A percentile compares a stretch with the other conserved stretches of the same genome.
Conservation (phyloP, 192 early-diverging fungal species). For the Geranomyces michiganensis region DNA sequence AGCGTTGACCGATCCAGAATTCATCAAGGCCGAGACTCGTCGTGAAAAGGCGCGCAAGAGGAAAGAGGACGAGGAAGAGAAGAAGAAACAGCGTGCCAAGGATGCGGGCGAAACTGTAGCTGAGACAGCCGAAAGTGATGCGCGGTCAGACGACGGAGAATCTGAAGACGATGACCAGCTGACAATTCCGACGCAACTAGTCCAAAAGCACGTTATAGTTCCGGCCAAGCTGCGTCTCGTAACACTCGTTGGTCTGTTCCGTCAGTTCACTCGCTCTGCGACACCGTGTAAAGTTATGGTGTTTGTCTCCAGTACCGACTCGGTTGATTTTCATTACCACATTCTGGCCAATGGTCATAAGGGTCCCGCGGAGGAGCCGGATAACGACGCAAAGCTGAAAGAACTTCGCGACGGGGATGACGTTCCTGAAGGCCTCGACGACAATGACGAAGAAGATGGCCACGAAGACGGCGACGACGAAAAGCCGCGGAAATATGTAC, state of each 20-base stretch:
- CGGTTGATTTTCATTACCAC: slow-evolving; percentile 94
- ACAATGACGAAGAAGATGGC: slow-evolving; percentile 13
- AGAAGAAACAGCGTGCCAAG: slow-evolving; percentile 6
- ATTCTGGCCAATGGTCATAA: slow-evolving; percentile 67
- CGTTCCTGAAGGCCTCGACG: slow-evolving; percentile 1
- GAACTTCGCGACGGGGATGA: slow-evolving; percentile 29
- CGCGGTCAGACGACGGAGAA: slow-evolving; percentile 12
- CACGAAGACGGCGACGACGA: neutral
- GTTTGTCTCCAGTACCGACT: slow-evolving; percentile 91
- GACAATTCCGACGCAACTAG: slow-evolving; percentile 81
- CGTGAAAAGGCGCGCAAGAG: neutral
- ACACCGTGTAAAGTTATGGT: slow-evolving; percentile 76
- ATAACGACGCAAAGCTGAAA: slow-evolving; percentile 33
- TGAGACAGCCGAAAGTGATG: neutral
- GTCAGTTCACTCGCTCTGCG: slow-evolving; percentile 51
- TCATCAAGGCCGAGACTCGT: slow-evolving; percentile 54
- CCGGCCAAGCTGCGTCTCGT: slow-evolving; percentile 94
- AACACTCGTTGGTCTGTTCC: slow-evolving; percentile 76
- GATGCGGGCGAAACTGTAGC: slow-evolving; percentile 19
- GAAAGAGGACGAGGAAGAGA: slow-evolving; percentile 23
- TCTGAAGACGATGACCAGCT: slow-evolving; percentile 36
- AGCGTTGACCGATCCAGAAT: slow-evolving; percentile 76
- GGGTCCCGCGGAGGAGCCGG: slow-evolving; percentile 30
- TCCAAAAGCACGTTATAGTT: slow-evolving; percentile 80
- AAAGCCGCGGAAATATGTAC: slow-evolving; percentile 5